phyloP scores from a whole-genome alignment of 2,329 filamentous ascomycete species.

The Pestalotiopsis sp. region DNA sequence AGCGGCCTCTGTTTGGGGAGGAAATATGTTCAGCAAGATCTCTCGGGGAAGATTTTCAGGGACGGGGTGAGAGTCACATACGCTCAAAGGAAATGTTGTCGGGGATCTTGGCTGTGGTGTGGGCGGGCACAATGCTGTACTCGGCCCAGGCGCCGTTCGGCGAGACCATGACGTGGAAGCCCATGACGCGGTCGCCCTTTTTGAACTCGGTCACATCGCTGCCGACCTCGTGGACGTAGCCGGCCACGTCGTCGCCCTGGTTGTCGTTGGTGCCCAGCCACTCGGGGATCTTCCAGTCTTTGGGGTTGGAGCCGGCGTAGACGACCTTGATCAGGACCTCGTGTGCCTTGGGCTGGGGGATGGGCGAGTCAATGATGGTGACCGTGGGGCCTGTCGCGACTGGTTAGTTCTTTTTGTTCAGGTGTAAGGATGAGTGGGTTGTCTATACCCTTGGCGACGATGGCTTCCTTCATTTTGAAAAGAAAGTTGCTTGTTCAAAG shows the following conservation, averaged over 20 bases:
- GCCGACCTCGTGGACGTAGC: slow-evolving; percentile 57
- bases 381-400: slow-evolving; percentile 32
- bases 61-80: slow-evolving; percentile 18
- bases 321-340: slow-evolving; percentile 46
- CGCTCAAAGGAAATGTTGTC: slow-evolving; percentile 51
- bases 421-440: not conserved
- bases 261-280: slow-evolving; percentile 35
- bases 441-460: slow-evolving; percentile 26
- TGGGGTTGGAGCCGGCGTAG: slow-evolving; percentile 48
- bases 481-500: not conserved
- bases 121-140: slow-evolving; percentile 58
- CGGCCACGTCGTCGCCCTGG: slow-evolving; percentile 58
- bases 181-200: slow-evolving; percentile 16
- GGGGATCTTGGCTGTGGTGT: slow-evolving; percentile 60
- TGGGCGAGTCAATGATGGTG: slow-evolving; percentile 40
- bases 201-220: slow-evolving; percentile 59
- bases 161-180: slow-evolving; percentile 45
- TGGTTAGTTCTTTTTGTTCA: not conserved
- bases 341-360: slow-evolving; percentile 39
- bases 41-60: not conserved
- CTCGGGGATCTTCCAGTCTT: slow-evolving; percentile 45
- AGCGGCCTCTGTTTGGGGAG: slow-evolving; percentile 45
- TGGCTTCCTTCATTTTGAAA: slow-evolving; percentile 32
- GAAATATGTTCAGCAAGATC: not conserved
- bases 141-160: slow-evolving; percentile 61